These are phyloP conservation scores for Straminergon stramineum DNA, from an alignment of 225 moss, liverwort and hornwort species.

Conservation along the genomic window DNA sequence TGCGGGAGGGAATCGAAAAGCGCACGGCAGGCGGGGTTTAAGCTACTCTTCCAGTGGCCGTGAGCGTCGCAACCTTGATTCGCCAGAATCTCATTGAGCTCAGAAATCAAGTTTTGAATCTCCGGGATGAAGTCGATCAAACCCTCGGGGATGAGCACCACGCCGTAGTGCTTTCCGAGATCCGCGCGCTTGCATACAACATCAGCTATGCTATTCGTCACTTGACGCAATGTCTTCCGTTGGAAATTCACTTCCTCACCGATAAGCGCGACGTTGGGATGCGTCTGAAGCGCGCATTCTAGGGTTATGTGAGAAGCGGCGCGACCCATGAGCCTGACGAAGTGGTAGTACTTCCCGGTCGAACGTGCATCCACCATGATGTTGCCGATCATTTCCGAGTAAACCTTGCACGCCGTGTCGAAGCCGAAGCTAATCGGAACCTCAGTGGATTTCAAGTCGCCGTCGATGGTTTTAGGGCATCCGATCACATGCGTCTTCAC, in stretches of 20 bases:
- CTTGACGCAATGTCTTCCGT: conserved; percentile 43
- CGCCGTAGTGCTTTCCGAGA: conserved; percentile 55
- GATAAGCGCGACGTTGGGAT: conserved; percentile 70
- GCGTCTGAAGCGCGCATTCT: conserved; percentile 81
- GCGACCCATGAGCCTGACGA: conserved; percentile 84
- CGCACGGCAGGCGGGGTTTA: conserved; percentile 33
- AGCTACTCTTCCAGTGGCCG: conserved; percentile 51
- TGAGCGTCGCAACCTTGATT: conserved; percentile 35
- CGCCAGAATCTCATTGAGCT: conserved; percentile 69
- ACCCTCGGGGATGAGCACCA: conserved; percentile 78
- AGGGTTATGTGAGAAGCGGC: conserved; percentile 83
- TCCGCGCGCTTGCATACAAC: conserved; percentile 59
- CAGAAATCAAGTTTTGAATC: conserved; percentile 58
- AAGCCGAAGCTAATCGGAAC: conserved; percentile 93
- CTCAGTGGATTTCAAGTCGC: conserved; percentile 66
- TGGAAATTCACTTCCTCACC: conserved; percentile 69
- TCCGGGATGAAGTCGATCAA: conserved; percentile 83
- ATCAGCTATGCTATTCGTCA: conserved; percentile 66
- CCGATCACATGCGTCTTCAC: conserved; percentile 64
- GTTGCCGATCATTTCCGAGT: conserved; percentile 83
- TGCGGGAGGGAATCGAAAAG: conserved; percentile 67
- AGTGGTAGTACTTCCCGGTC: conserved; percentile 83
- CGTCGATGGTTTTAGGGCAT: conserved; percentile 88
- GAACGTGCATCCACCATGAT: conserved; percentile 87
- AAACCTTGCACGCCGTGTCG: conserved; percentile 89